Base-by-base conservation (phyloP, 1,284 basidiomycete genomes). In the Heterobasidion parviporum region DNA sequence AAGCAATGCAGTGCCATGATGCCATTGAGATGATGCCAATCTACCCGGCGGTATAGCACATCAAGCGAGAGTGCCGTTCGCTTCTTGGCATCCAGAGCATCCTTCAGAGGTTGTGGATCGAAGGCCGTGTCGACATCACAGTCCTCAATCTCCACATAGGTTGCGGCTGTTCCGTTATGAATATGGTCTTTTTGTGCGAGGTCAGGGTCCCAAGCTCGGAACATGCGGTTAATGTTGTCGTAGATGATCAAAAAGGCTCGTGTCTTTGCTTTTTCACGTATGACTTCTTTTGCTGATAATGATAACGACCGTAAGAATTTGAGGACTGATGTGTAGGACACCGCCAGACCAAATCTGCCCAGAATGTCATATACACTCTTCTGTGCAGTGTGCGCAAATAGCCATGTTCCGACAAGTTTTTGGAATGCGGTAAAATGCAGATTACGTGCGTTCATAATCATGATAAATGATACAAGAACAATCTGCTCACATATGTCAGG, bases 181-280 rank as follows among this genome's bases (percentile, higher is more conserved):
- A 65, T 54, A 26, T 53, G 50, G 36, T 64, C 64, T 12, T 56
- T 56, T 20, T 63, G 56, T 10, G 58, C 57, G 3, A 63, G 35
- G 8, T 55, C 53, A 1, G 52, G 54, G 32, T 63, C 58, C 61
- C 63, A 64, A 0, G 61, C 59, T 0, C 61, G 60, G 26, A 57
- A 56, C 57, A 64, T 63, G 20, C 61, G 59, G 50, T 65, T 65
- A 46, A 65, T 58, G 41, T 65, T 65, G 48, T 66, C 64, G 34
- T 62, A 65, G 3, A 65, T 38, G n/a, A 66, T 56, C 1, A 65
- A 45, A 36, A 64, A 64, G n/a, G 35, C 34, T 3, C 18, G 38
- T 5, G 18, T 4, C 14, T 38, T 14, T 6, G 48, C 58, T 6
- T 45, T 20, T 1, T 34, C 32, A 8, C 50, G 53, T 4, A 63